Percentiles rank a stretch among this genome's conserved stretches.
These are phyloP conservation scores for Vitis amurensis DNA, from an alignment of 164 flowering plant genomes.

Conservation along the genomic window DNA sequence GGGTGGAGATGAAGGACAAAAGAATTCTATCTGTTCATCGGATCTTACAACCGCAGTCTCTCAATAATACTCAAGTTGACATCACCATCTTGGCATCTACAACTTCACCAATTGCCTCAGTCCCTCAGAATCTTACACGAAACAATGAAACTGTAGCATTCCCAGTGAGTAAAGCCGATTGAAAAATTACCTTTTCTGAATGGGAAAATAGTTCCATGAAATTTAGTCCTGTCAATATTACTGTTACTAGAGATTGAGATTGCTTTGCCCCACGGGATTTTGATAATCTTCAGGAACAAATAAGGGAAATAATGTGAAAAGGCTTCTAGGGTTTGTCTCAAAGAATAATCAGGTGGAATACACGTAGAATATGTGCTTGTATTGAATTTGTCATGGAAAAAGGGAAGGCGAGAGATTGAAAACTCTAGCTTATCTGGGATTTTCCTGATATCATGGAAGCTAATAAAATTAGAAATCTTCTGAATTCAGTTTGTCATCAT, in stretches of 20 bases:
- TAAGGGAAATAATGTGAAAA: too few relatives aligned
- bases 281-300: too few relatives aligned
- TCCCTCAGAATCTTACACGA: conserved; percentile 5
- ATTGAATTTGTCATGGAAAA: too few relatives aligned
- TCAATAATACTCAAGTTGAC: conserved; percentile 12
- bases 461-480: too few relatives aligned
- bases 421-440: too few relatives aligned
- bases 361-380: too few relatives aligned
- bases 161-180: neutral
- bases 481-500: neutral
- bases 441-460: too few relatives aligned
- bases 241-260: too few relatives aligned
- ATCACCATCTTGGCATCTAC: conserved; percentile 22
- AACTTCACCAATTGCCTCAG: conserved; percentile 12
- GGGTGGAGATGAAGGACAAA: conserved; percentile 31
- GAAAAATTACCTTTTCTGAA: neutral
- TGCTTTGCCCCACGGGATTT: too few relatives aligned
- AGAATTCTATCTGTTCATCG: conserved; percentile 6
- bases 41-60: neutral
- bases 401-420: too few relatives aligned
- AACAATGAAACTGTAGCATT: conserved; percentile 1
- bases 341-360: too few relatives aligned
- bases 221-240: neutral
- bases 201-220: neutral
- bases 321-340: too few relatives aligned